Percentiles rank a stretch among this genome's conserved stretches.
phyloP scores from a whole-genome alignment of 306 rosid species.

The Fagus crenata region DNA sequence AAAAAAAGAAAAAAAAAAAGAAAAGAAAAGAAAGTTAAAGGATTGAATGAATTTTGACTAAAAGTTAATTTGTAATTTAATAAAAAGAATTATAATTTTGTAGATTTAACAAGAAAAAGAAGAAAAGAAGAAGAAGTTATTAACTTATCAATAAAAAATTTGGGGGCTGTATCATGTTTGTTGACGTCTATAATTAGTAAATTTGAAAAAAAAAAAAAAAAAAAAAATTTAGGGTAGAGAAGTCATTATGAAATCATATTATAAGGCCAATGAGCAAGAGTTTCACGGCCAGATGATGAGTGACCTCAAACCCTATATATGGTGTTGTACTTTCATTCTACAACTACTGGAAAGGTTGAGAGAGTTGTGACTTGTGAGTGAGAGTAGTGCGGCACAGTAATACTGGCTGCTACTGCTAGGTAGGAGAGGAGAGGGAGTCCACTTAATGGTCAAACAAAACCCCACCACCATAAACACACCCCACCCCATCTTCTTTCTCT shows the following conservation, averaged over 20 bases:
- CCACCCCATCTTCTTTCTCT: conserved; percentile 19
- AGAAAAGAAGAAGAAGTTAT: too few species aligned
- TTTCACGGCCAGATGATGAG: conserved; percentile 45
- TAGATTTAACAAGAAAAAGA: not conserved
- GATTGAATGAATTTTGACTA: too few species aligned
- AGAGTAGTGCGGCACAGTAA: conserved; percentile 39
- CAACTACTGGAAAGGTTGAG: not conserved
- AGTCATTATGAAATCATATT: conserved; percentile 3
- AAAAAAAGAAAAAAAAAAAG: too few species aligned
- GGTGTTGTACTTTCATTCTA: not conserved
- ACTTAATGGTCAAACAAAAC: conserved; percentile 27
- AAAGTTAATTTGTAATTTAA: too few species aligned
- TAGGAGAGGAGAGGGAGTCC: not conserved
- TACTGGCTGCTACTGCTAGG: not conserved
- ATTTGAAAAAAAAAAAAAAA: not conserved
- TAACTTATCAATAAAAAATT: not conserved
- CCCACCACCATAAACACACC: conserved; percentile 24
- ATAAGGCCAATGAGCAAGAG: conserved; percentile 31
- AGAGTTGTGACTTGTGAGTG: conserved; percentile 21
- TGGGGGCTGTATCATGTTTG: too few species aligned
- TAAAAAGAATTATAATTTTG: not conserved
- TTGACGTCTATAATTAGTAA: not conserved
- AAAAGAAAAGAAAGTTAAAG: too few species aligned
- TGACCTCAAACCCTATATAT: conserved; percentile 61
- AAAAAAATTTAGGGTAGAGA: not conserved